These are phyloP conservation scores for Melaleuca quinquenervia DNA, from an alignment of 345 rosid genomes.

Conservation along the genomic window DNA sequence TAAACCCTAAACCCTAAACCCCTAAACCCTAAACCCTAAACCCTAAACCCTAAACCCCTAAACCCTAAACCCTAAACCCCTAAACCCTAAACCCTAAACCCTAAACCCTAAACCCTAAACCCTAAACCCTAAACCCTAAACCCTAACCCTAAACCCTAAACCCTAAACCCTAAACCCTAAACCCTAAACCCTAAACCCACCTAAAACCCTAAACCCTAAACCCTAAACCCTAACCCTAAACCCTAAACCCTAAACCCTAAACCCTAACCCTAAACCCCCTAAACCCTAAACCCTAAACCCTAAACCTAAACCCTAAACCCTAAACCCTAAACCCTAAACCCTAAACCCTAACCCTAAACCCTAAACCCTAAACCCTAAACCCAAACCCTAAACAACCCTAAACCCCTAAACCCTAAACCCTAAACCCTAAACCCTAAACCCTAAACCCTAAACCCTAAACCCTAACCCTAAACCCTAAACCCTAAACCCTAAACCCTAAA, in stretches of 20 bases:
- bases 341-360: conserved; percentile 11
- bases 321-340: conserved; percentile 10
- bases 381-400: conserved; percentile 1
- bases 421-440: not conserved
- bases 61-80: conserved; percentile 13
- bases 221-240: conserved; percentile 10
- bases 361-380: conserved; percentile 14
- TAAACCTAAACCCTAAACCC: conserved; percentile 13
- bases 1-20: conserved; percentile 6
- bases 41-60: conserved; percentile 8
- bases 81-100: conserved; percentile 8
- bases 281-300: conserved; percentile 9
- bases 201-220: conserved; percentile 1
- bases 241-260: conserved; percentile 13
- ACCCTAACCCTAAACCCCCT: conserved; percentile 8
- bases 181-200: conserved; percentile 8
- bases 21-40: conserved; percentile 10
- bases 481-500: conserved; percentile 6
- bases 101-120: conserved; percentile 14
- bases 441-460: conserved; percentile 3
- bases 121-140: conserved; percentile 11
- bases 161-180: conserved; percentile 14
- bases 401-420: conserved; percentile 3
- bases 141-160: conserved; percentile 16
- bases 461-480: conserved; percentile 1